Conservation (phyloP, 345 rosid species). For the Dipteronia dyeriana region DNA sequence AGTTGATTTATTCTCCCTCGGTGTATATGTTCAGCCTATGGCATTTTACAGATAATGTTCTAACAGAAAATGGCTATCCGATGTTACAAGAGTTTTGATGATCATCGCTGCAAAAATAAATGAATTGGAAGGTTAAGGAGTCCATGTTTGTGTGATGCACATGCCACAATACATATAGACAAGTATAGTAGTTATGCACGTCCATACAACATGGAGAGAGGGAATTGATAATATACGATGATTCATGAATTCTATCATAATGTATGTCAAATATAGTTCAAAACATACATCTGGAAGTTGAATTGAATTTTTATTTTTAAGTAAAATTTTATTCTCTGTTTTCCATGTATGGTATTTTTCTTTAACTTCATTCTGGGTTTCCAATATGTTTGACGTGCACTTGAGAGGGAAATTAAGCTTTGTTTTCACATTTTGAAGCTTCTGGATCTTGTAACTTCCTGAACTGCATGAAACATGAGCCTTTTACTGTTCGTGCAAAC, state of each 20-base stretch:
- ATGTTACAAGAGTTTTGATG: neutral
- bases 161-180: neutral
- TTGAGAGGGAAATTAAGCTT: neutral
- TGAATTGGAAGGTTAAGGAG: neutral
- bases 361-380: constrained; percentile 4
- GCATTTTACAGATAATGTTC: neutral
- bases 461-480: neutral
- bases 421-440: neutral
- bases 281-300: neutral
- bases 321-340: neutral
- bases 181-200: no score
- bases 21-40: no score
- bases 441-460: neutral
- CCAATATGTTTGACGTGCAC: neutral
- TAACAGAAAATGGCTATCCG: neutral
- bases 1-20: neutral
- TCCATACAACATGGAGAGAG: neutral
- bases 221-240: neutral
- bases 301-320: neutral
- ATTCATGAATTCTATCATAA: neutral
- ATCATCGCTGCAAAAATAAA: neutral
- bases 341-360: neutral
- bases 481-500: constrained; percentile 8
- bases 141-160: neutral
- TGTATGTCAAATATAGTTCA: neutral